These are phyloP conservation scores for Mrakia hoshinonis DNA, from an alignment of 768 basidiomycete species.

Conservation along the genomic window DNA sequence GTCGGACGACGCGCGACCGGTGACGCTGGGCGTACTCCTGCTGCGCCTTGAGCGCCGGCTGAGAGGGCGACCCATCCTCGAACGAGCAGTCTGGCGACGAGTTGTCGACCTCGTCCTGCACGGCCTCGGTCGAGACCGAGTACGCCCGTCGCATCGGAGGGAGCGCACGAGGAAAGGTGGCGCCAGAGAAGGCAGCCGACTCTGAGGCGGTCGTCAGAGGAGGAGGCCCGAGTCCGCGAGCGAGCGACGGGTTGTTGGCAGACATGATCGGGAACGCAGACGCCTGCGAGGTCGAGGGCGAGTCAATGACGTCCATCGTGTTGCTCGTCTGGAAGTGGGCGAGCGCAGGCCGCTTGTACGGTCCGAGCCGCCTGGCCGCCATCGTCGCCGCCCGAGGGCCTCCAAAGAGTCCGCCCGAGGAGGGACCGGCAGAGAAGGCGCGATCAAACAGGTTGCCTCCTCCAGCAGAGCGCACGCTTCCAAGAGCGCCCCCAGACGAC, in stretches of 20 bases:
- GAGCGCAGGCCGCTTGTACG: conserved; percentile 11
- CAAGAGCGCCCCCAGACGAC: background rate
- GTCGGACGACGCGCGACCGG: conserved; percentile 2
- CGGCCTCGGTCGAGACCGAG: conserved; percentile 5
- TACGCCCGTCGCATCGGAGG: conserved; percentile 18
- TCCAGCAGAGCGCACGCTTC: background rate
- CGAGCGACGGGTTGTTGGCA: background rate
- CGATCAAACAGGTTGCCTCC: conserved; percentile 16
- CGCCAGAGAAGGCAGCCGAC: background rate
- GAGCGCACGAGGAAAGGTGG: conserved; percentile 6
- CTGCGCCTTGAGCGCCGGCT: conserved; percentile 2
- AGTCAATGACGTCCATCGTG: background rate
- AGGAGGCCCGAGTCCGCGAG: background rate
- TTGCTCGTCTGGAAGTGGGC: background rate
- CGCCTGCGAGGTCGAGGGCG: background rate
- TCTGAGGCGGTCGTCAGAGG: background rate
- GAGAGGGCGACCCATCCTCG: conserved; percentile 13
- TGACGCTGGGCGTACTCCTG: background rate
- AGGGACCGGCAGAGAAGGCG: conserved; percentile 6
- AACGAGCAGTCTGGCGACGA: conserved; percentile 8
- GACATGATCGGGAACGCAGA: conserved; percentile 1
- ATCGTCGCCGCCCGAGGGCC: conserved; percentile 8
- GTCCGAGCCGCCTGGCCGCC: conserved; percentile 3
- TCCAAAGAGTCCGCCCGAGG: background rate
- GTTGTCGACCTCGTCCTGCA: background rate